Conservation (phyloP, 2,329 filamentous ascomycete species). For the Xylariaceae sp. region DNA sequence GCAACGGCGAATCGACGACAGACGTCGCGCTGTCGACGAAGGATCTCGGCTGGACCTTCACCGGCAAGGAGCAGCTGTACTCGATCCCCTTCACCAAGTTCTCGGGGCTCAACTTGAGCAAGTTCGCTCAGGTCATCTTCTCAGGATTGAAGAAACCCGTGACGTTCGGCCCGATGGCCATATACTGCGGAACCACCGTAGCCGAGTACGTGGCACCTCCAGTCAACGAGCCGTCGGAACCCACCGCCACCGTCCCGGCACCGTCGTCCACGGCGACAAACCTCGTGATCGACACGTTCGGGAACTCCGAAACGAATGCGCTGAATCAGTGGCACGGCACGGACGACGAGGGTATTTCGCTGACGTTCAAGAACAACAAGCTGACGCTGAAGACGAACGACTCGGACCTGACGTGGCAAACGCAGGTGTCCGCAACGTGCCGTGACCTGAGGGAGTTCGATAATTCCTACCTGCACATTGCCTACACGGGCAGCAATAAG, state of each 20-base stretch:
- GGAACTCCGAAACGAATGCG: conserved; percentile 58
- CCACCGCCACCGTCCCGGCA: conserved; percentile 56
- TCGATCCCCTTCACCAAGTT: conserved; percentile 62
- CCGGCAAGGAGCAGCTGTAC: conserved; percentile 66
- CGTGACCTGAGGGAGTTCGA: conserved; percentile 61
- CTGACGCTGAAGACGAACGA: conserved; percentile 65
- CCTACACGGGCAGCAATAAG: conserved; percentile 65
- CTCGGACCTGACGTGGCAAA: conserved; percentile 67
- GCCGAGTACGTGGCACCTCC: conserved; percentile 56
- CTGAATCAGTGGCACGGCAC: conserved; percentile 70
- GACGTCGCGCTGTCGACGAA: conserved; percentile 50
- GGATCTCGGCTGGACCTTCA: conserved; percentile 65
- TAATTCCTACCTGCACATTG: conserved; percentile 68
- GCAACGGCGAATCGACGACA: conserved; percentile 47
- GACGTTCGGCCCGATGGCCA: conserved; percentile 62
- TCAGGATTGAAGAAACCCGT: conserved; percentile 53
- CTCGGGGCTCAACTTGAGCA: conserved; percentile 55
- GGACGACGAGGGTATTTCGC: conserved; percentile 61
- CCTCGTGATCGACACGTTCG: conserved; percentile 68
- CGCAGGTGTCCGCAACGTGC: conserved; percentile 62
- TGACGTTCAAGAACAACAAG: conserved; percentile 57
- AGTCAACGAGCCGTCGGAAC: conserved; percentile 48
- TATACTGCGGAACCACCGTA: conserved; percentile 62
- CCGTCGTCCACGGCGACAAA: conserved; percentile 55
- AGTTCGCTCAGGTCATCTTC: conserved; percentile 60